phyloP scores from a whole-genome alignment of 257 asterid species.

The Paulownia fortunei region DNA sequence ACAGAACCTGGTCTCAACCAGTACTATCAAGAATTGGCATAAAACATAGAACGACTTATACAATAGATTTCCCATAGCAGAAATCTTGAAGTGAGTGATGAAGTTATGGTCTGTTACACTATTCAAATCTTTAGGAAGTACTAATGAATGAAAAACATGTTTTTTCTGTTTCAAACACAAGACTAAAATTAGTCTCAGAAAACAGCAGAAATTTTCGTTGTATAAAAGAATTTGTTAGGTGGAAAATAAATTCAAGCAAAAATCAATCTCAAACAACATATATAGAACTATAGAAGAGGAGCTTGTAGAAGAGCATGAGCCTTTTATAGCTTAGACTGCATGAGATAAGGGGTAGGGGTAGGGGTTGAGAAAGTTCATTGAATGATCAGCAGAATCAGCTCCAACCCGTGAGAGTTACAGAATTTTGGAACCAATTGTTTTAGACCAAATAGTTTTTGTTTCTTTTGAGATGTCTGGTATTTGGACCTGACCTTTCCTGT shows the following conservation, averaged over 20 bases:
- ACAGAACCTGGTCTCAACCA: slow-evolving; percentile 30
- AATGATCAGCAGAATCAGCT: slow-evolving; percentile 36
- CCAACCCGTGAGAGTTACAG: slow-evolving; percentile 25
- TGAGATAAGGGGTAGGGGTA: slow-evolving; percentile 15
- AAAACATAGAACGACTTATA: slow-evolving; percentile 10
- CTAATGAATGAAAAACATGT: no score
- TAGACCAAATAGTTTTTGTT: no score
- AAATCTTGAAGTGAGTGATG: background rate
- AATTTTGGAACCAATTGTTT: slow-evolving; percentile 25
- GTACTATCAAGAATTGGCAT: slow-evolving; percentile 24
- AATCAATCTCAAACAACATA: background rate
- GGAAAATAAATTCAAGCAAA: background rate
- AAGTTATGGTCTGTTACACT: background rate
- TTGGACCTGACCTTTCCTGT: no score
- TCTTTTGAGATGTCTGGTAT: no score
- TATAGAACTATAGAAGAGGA: background rate
- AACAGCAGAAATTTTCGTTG: background rate
- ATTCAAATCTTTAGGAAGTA: background rate
- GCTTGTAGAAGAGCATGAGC: slow-evolving; percentile 12
- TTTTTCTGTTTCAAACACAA: background rate
- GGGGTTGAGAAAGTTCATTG: slow-evolving; percentile 39
- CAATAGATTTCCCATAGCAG: slow-evolving; percentile 37
- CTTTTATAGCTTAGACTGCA: slow-evolving; percentile 24
- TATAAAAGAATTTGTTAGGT: no score
- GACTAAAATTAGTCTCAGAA: no score